Conservation (phyloP, 2,329 filamentous ascomycete species). For the Aspergillus sp. region DNA sequence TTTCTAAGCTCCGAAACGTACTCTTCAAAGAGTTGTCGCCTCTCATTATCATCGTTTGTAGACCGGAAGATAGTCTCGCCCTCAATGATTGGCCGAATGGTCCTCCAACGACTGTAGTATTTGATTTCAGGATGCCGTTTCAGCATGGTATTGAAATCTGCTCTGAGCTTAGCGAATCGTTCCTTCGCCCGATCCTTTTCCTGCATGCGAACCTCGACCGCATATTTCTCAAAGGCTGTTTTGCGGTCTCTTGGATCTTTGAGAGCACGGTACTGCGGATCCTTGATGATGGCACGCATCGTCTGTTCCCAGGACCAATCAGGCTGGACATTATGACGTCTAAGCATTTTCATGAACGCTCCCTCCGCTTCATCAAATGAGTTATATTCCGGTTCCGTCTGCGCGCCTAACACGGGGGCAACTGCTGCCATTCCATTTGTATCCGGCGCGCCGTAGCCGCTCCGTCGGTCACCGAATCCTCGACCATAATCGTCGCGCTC, state of each 20-base stretch:
- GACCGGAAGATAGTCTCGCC: slow-evolving; percentile 93
- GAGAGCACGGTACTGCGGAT: slow-evolving; percentile 86
- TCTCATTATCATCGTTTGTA: slow-evolving; percentile 78
- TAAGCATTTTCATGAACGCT: slow-evolving; percentile 85
- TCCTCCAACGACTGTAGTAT: slow-evolving; percentile 95
- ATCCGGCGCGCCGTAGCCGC: slow-evolving; percentile 38
- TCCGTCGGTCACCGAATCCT: slow-evolving; percentile 41
- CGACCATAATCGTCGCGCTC: slow-evolving; percentile 46
- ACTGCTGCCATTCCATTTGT: slow-evolving; percentile 30
- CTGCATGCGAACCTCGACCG: slow-evolving; percentile 77
- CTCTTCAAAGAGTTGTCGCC: slow-evolving; percentile 85
- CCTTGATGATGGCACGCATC: slow-evolving; percentile 76
- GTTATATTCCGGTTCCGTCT: slow-evolving; percentile 67
- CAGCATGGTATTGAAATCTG: slow-evolving; percentile 94
- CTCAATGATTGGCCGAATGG: slow-evolving; percentile 86
- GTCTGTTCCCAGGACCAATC: slow-evolving; percentile 93
- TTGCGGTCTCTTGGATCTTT: slow-evolving; percentile 89
- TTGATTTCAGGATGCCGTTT: slow-evolving; percentile 95
- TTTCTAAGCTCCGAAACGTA: slow-evolving; percentile 83
- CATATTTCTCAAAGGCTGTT: slow-evolving; percentile 90
- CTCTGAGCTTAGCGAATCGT: slow-evolving; percentile 79
- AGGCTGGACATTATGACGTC: slow-evolving; percentile 74
- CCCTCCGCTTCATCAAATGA: slow-evolving; percentile 83
- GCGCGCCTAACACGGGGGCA: slow-evolving; percentile 30
- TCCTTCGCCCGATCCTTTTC: slow-evolving; percentile 95